Evolutionary conservation across 768 basidiomycete genomes (phyloP), one percentile per base, ranked within the genome.

Genomic region (Tylopilus vinaceipallidus): DNA sequence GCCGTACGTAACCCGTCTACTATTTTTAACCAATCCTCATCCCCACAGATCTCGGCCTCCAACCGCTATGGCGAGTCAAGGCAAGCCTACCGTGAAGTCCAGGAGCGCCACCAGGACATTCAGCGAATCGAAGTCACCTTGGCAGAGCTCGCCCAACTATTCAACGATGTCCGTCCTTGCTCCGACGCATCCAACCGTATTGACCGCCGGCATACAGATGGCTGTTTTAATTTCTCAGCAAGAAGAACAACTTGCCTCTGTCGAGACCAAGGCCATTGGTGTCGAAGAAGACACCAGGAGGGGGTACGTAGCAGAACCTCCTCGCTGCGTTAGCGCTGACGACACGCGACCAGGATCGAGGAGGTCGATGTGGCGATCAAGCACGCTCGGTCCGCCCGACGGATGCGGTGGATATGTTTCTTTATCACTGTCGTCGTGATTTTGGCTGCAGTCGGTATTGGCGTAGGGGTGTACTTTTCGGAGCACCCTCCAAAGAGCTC

Each of bases 351-450:
- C 44, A 91, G 89, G 33, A 61, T 81, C 33, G 66, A 75, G 39
- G 76, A 89, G 47, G 86, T 84, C 9, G 77, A 80, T 40, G 72
- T 75, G 38, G 91, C 91, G 2, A 84, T 91, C 35, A 70, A 75
- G 36, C 81, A 80, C 53, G 88, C 88, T 1, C 75, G 83, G 12
- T 68, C 75, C 22, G 88, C 89, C 9, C 80, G 93, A 50, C 83
- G 81, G 62, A 91, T 85, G 71, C 83, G 91, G 52, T 91, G 88
- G 88, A 88, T 88, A 71, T 94, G 89, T 69, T 91, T 93, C 67
- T 71, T 77, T 59, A 73, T 88, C 42, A 65, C 76, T 45, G 52
- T 91, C 23, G 52, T 82, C 47, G 68, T 86, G 45, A 74, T 87
- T 54, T 66, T 88, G 40, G 89, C 73, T 1, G 66, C 58, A 38